Evolutionary conservation across 345 rosid species (phyloP).

Genomic region (Corymbia maculata): DNA sequence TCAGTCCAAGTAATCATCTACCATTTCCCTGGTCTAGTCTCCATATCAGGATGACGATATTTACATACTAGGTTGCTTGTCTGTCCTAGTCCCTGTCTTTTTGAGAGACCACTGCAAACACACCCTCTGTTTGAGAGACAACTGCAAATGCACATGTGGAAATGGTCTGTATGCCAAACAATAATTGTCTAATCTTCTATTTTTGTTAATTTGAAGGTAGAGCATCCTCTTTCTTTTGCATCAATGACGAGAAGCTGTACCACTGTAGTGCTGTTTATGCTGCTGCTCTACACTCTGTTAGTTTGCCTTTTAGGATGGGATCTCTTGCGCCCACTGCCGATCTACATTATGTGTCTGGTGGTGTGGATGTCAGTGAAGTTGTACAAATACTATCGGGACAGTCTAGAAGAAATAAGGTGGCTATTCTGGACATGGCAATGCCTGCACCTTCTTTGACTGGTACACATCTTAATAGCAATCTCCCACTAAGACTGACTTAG

Average conservation of each 20-base stretch:
- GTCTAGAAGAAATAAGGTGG: conserved; percentile 59
- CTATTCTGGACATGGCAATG: conserved; percentile 68
- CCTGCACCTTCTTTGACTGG: conserved; percentile 59
- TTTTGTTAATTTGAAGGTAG: conserved; percentile 33
- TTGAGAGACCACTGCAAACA: neutral
- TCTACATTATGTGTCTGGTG: conserved; percentile 35
- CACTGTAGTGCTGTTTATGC: conserved; percentile 80
- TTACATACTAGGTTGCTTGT: neutral
- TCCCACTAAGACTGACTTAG: neutral
- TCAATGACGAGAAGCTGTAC: conserved; percentile 70
- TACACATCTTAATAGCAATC: conserved; percentile 2
- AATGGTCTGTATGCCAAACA: neutral
- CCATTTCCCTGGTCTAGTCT: neutral
- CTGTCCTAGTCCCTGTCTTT: neutral
- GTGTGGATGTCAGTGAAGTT: conserved; percentile 45
- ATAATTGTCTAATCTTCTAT: neutral
- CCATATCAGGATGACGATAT: neutral
- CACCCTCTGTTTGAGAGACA: neutral
- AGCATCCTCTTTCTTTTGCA: conserved; percentile 42
- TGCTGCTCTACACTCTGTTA: conserved; percentile 67
- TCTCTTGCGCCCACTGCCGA: conserved; percentile 32
- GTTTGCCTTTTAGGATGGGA: conserved; percentile 68
- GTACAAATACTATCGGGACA: conserved; percentile 52
- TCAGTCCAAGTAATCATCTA: neutral
- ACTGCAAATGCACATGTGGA: neutral